Conservation (phyloP, 305 asterid species). For the Fraxinus greggii region DNA sequence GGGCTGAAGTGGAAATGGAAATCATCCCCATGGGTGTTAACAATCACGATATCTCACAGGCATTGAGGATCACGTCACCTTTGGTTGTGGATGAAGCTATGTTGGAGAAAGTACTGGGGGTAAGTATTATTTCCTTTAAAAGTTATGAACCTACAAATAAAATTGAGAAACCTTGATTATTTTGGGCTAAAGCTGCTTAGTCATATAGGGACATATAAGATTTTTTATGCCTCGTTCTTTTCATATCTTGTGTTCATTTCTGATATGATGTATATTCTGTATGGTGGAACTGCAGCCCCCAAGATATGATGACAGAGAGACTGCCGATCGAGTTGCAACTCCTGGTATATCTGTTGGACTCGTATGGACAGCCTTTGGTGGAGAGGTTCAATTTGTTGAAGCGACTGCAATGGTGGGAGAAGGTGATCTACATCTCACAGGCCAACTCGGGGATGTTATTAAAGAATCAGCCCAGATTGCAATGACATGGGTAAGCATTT, state of each 20-base stretch:
- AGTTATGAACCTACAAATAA: background rate
- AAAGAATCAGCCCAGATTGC: conserved; percentile 99
- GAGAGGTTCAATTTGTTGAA: conserved; percentile 98
- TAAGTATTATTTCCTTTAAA: conserved; percentile 42
- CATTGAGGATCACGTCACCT: conserved; percentile 64
- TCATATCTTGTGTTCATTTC: conserved; percentile 8
- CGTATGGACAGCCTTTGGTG: conserved; percentile 94
- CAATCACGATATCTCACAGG: conserved; percentile 75
- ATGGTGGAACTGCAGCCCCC: conserved; percentile 65
- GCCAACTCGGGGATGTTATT: conserved; percentile 97
- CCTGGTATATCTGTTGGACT: conserved; percentile 96
- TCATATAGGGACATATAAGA: background rate
- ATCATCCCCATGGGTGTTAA: conserved; percentile 85
- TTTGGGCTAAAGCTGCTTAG: conserved; percentile 13
- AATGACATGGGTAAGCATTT: conserved; percentile 82
- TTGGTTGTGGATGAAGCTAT: conserved; percentile 83
- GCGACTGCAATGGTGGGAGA: conserved; percentile 89
- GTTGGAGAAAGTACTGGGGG: conserved; percentile 98
- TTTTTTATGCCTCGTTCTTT: conserved; percentile 14
- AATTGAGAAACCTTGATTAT: conserved; percentile 21
- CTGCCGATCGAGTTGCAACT: conserved; percentile 83
- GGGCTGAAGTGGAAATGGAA: conserved; percentile 98
- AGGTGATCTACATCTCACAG: conserved; percentile 97
- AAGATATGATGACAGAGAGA: conserved; percentile 82
- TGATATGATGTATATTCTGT: conserved; percentile 24